Conservation (phyloP, 805 yeast species). For the Saccharomycopsis amapae region DNA sequence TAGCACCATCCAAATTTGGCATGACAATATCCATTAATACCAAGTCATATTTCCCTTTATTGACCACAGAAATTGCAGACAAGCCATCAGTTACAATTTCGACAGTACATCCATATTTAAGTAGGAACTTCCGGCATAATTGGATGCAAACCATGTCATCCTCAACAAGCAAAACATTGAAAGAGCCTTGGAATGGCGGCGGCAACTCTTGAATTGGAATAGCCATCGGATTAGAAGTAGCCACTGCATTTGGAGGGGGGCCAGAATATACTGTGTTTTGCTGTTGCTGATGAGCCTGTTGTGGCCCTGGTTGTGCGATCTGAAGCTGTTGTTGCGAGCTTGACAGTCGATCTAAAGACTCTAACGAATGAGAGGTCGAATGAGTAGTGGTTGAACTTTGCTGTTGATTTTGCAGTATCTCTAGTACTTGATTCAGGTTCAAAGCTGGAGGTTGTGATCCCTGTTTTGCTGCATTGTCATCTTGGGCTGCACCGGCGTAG, state of each 20-base stretch:
- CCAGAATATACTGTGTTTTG: not conserved
- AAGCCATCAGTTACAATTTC: conserved; percentile 91
- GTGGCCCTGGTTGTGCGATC: not conserved
- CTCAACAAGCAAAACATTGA: conserved; percentile 71
- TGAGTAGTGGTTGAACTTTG: conserved; percentile 8
- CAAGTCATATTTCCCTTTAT: conserved; percentile 62
- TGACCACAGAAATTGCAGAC: conserved; percentile 73
- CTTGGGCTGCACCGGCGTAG: not conserved
- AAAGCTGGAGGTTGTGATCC: conserved; percentile 8
- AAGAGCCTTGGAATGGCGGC: conserved; percentile 32
- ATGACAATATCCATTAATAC: conserved; percentile 84
- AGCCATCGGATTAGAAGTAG: conserved; percentile 4
- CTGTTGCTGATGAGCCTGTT: too few species aligned
- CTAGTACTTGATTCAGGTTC: conserved; percentile 16
- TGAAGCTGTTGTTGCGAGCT: not conserved
- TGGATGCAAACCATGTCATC: conserved; percentile 80
- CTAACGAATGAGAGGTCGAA: conserved; percentile 1
- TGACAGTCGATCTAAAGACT: not conserved
- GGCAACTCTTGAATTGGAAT: conserved; percentile 22
- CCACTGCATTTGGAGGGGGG: not conserved
- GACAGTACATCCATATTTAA: conserved; percentile 86
- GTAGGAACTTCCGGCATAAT: conserved; percentile 72
- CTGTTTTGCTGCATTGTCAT: not conserved
- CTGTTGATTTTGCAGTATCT: conserved; percentile 20
- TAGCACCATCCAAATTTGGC: conserved; percentile 85